A percentile compares a stretch with the other conserved stretches of the same genome.
These are phyloP conservation scores for Amaranthus hypochondriacus DNA, from an alignment of 148 eudicot species.

Conservation along the genomic window DNA sequence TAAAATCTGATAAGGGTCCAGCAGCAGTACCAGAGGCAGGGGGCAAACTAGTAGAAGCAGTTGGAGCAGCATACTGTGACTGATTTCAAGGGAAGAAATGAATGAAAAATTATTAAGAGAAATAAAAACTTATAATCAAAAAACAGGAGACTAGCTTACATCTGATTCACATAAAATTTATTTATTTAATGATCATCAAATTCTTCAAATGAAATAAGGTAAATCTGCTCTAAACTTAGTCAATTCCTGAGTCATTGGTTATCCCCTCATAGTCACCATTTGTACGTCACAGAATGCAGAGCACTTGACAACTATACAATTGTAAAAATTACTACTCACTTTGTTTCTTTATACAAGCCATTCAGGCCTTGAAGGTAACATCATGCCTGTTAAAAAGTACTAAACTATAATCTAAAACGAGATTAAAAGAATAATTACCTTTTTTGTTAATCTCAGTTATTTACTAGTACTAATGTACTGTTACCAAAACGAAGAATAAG, in stretches of 20 bases:
- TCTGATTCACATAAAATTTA: neutral
- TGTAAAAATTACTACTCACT: neutral
- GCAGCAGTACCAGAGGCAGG: conserved; percentile 16
- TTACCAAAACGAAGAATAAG: too few relatives aligned
- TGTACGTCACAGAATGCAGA: neutral
- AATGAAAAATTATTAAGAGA: neutral
- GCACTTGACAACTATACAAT: neutral
- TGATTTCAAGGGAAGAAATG: conserved; percentile 11
- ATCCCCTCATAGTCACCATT: neutral
- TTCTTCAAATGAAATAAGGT: too few relatives aligned
- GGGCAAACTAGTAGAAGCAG: conserved; percentile 26
- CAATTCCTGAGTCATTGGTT: too few relatives aligned
- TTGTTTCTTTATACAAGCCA: too few relatives aligned
- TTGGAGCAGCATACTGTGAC: conserved; percentile 41
- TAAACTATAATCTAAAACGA: too few relatives aligned
- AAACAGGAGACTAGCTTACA: neutral
- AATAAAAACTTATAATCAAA: neutral
- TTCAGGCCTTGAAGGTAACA: too few relatives aligned
- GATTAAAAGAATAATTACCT: too few relatives aligned
- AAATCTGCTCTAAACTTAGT: too few relatives aligned
- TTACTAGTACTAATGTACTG: too few relatives aligned
- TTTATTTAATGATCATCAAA: too few relatives aligned
- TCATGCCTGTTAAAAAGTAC: too few relatives aligned
- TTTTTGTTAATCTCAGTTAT: too few relatives aligned
- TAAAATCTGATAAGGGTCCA: conserved; percentile 28